phyloP scores from a whole-genome alignment of 2,329 filamentous ascomycete species.

The Sclerotinia subarctica region DNA sequence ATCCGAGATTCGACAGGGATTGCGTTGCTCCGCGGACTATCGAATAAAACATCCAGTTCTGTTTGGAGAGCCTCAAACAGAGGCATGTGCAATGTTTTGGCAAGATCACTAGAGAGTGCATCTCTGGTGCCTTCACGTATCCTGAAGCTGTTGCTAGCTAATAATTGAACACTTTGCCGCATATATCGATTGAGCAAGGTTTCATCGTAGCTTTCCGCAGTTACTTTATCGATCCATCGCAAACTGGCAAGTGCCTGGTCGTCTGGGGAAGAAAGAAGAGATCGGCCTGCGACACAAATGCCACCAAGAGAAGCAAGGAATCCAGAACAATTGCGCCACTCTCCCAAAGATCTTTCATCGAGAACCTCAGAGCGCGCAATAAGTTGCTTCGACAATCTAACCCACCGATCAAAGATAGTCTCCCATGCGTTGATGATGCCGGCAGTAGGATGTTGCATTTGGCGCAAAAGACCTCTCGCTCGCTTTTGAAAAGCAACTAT shows the following conservation, averaged over 20 bases:
- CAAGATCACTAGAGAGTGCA: constrained; percentile 62
- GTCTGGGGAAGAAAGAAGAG: constrained; percentile 46
- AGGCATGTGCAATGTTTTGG: constrained; percentile 57
- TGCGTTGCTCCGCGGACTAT: constrained; percentile 49
- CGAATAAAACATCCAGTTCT: constrained; percentile 62
- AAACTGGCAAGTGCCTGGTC: constrained; percentile 56
- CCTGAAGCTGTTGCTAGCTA: constrained; percentile 61
- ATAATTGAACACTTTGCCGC: constrained; percentile 60
- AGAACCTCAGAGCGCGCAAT: constrained; percentile 51
- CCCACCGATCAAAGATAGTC: constrained; percentile 62
- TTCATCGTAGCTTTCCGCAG: constrained; percentile 58
- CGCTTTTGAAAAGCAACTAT: constrained; percentile 68
- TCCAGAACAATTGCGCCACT: constrained; percentile 68
- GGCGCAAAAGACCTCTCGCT: constrained; percentile 55
- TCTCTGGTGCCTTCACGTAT: constrained; percentile 66
- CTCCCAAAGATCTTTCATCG: constrained; percentile 55
- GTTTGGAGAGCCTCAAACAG: constrained; percentile 63
- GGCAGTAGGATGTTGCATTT: constrained; percentile 59
- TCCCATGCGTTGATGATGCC: constrained; percentile 69
- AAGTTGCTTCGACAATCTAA: constrained; percentile 61
- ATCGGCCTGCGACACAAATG: constrained; percentile 60
- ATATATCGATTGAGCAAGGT: constrained; percentile 59
- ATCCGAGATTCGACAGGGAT: constrained; percentile 58
- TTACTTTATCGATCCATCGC: constrained; percentile 57
- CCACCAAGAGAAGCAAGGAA: constrained; percentile 66